Conservation (phyloP, 2,329 filamentous ascomycete genomes). For the Fusarium sp. region DNA sequence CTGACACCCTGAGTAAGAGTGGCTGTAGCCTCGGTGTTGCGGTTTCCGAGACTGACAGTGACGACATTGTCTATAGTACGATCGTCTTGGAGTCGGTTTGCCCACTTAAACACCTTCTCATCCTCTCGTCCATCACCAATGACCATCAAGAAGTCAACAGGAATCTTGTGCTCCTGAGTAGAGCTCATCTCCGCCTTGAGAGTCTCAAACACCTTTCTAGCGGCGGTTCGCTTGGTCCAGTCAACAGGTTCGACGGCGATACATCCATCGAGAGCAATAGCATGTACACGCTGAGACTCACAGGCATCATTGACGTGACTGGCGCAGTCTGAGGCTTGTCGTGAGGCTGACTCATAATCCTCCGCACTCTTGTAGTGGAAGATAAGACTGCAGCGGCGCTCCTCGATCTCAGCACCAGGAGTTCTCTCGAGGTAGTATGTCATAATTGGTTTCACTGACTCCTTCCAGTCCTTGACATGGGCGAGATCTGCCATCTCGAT, state of each 20-base stretch:
- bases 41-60: constrained; percentile 87
- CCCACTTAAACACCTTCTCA: constrained; percentile 94
- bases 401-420: constrained; percentile 88
- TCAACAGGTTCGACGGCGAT: constrained; percentile 87
- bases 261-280: constrained; percentile 82
- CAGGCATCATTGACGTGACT: constrained; percentile 97
- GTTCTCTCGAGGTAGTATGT: constrained; percentile 92
- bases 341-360: constrained; percentile 79
- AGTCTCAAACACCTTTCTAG: constrained; percentile 77
- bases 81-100: constrained; percentile 77
- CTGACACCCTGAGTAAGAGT: constrained; percentile 93
- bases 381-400: constrained; percentile 89
- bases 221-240: constrained; percentile 89
- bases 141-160: constrained; percentile 88
- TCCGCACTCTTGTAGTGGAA: constrained; percentile 91
- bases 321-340: constrained; percentile 89
- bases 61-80: constrained; percentile 76
- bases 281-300: constrained; percentile 84
- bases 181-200: constrained; percentile 58
- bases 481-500: constrained; percentile 79
- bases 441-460: constrained; percentile 84
- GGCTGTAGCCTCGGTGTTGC: constrained; percentile 88
- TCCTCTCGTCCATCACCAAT: constrained; percentile 93
- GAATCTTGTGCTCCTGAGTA: constrained; percentile 50
- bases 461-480: constrained; percentile 83